Base-by-base conservation (phyloP, 768 basidiomycete species). In the Roridomyces roridus region DNA sequence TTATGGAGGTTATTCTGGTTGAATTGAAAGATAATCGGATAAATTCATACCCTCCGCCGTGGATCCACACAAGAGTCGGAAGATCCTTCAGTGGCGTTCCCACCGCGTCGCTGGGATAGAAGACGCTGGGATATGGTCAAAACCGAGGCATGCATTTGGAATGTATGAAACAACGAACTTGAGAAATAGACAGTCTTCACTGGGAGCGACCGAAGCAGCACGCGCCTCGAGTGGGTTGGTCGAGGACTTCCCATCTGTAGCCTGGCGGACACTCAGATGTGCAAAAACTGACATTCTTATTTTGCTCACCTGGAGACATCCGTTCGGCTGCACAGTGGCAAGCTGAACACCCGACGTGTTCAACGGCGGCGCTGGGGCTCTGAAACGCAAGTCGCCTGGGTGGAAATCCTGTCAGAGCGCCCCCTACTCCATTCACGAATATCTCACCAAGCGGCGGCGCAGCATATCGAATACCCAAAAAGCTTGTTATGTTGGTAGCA, bases 61-160 rank as follows among this genome's bases (percentile, higher is more conserved):
- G 76, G 20, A 80, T 79, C 75, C 75, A 80, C 25, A 80, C 70
- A 4, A 80, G 66, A 1, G 76, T 74, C 6, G 79, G 79, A 0
- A 77, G 63, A 5, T 69, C 46, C 25, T 65, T 65, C 0, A 28
- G 15, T 4, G 60, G 60, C 6, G 51, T 60, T 1, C 65, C 60
- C 4, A 62, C 60, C 2, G 62, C 61, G 29, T 68, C 54, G 12
- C 74, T 75, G 12, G 77, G 76, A 2, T 75, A 66, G 28, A 67
- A 68, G 6, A 79, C 77, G 46, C 77, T 78, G 31, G 26, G 39
- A 14, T 31, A 35, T 44, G 31, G 31, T 34, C 15, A 34, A 34
- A 31, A 34, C 10, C 15, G 31, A 34, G 7, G 11, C 29, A 14
- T 24, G 31, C 6, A 12, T 20, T 21, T 51, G 45, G 12, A 25